These are phyloP conservation scores for Fusarium gaditjirri DNA, from an alignment of 2,329 filamentous ascomycete species.

Conservation along the genomic window DNA sequence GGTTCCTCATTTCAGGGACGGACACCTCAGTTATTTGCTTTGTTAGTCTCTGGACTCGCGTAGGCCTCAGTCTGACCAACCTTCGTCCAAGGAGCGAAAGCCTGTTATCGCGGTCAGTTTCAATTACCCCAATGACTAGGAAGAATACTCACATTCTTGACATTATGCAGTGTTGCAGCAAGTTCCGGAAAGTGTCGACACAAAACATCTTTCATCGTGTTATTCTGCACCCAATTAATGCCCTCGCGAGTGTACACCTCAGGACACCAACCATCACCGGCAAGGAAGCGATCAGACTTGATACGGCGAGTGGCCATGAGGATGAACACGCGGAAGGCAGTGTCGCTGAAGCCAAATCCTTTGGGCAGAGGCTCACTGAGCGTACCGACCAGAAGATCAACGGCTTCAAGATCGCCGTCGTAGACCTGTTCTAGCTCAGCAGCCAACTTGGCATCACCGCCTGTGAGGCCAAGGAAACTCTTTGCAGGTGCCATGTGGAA, in stretches of 20 bases:
- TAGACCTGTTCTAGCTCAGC: constrained; percentile 13
- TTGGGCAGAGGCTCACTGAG: constrained; percentile 14
- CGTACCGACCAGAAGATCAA: constrained; percentile 16
- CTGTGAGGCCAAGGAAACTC: constrained; percentile 17
- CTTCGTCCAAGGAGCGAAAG: constrained; percentile 27
- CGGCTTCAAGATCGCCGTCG: neutral
- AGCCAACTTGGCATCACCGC: constrained; percentile 11
- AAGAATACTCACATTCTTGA: neutral
- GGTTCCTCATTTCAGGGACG: accelerated
- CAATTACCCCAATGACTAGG: accelerated
- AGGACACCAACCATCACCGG: constrained; percentile 23
- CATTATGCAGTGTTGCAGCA: constrained; percentile 4
- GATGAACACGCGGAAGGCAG: constrained; percentile 24
- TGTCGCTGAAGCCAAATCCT: constrained; percentile 26
- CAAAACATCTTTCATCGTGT: constrained; percentile 27
- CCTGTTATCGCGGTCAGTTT: neutral
- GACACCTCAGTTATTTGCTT: neutral
- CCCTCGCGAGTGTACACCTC: constrained; percentile 26
- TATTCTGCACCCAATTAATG: constrained; percentile 26
- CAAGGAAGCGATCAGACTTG: constrained; percentile 27
- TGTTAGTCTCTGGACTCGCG: constrained; percentile 19
- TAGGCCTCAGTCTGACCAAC: constrained; percentile 19
- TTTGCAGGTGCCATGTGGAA: constrained; percentile 19
- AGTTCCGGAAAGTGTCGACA: constrained; percentile 29
- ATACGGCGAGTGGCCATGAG: constrained; percentile 25